Conservation (phyloP, 2,329 filamentous ascomycete genomes). For the Davidsoniella eucalypti region DNA sequence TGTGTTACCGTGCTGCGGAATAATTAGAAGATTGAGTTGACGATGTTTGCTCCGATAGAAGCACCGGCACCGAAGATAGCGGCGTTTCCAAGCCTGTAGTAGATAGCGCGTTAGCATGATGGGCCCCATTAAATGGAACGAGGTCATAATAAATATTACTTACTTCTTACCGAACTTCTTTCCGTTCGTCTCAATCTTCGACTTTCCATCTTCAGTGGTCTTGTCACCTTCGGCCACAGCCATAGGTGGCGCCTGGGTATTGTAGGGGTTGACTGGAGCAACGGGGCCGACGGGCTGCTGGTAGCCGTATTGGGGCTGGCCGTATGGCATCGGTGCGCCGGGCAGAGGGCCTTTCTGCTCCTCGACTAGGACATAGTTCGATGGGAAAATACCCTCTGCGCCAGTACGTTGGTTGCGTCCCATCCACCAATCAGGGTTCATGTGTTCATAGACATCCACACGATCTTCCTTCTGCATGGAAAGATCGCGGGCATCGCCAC, state of each 20-base stretch:
- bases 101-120: conserved; percentile 7
- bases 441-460: conserved; percentile 71
- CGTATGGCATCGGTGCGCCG: background rate
- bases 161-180: conserved; percentile 94
- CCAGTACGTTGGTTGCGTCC: conserved; percentile 71
- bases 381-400: conserved; percentile 85
- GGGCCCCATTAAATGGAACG: background rate
- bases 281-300: conserved; percentile 11
- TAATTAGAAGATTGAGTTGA: conserved; percentile 70
- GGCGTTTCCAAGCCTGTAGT: conserved; percentile 39
- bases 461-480: conserved; percentile 66
- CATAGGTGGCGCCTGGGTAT: conserved; percentile 55
- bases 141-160: conserved; percentile 1
- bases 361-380: conserved; percentile 59
- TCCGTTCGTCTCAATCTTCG: conserved; percentile 55
- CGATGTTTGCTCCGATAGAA: conserved; percentile 75
- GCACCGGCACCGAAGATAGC: conserved; percentile 90
- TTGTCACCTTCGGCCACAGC: conserved; percentile 46
- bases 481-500: conserved; percentile 65
- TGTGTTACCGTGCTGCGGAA: background rate
- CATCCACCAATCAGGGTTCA: conserved; percentile 97
- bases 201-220: conserved; percentile 26
- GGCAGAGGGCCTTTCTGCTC: conserved; percentile 41
- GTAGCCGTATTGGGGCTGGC: background rate
- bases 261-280: conserved; percentile 37